These are phyloP conservation scores for Wickerhamomyces strasburgensis DNA, from an alignment of 805 yeast genomes.

Conservation along the genomic window DNA sequence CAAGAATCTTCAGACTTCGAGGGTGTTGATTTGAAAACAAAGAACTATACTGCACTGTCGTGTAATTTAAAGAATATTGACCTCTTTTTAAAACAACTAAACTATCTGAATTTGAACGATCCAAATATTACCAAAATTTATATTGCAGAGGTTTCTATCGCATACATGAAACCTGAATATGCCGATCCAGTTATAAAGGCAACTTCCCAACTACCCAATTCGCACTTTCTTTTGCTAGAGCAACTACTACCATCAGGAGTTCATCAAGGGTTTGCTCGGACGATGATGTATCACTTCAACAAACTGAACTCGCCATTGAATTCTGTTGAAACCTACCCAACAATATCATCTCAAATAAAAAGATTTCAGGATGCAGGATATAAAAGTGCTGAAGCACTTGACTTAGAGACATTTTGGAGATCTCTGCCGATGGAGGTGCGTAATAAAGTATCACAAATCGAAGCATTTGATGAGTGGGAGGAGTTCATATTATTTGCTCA, in stretches of 20 bases:
- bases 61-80: slow-evolving; percentile 56
- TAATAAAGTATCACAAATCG: slow-evolving; percentile 42
- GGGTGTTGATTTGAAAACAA: slow-evolving; percentile 32
- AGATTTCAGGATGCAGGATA: slow-evolving; percentile 49
- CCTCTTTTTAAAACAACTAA: slow-evolving; percentile 29
- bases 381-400: slow-evolving; percentile 42
- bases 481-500: slow-evolving; percentile 73
- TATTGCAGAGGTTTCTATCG: slow-evolving; percentile 78
- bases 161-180: slow-evolving; percentile 65
- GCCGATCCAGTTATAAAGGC: slow-evolving; percentile 59
- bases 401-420: slow-evolving; percentile 59
- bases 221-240: slow-evolving; percentile 64
- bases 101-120: slow-evolving; percentile 16
- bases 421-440: slow-evolving; percentile 36
- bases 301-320: slow-evolving; percentile 64
- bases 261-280: slow-evolving; percentile 62
- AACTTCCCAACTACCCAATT: slow-evolving; percentile 36
- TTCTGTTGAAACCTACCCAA: slow-evolving; percentile 56
- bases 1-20: slow-evolving; percentile 6
- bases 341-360: slow-evolving; percentile 39
- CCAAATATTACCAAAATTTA: slow-evolving; percentile 46
- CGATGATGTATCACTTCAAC: slow-evolving; percentile 68
- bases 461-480: slow-evolving; percentile 80
- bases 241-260: slow-evolving; percentile 65
- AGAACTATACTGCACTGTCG: slow-evolving; percentile 52